These are phyloP conservation scores for Monilinia fructicola DNA, from an alignment of 2,329 filamentous ascomycete species.

Conservation along the genomic window DNA sequence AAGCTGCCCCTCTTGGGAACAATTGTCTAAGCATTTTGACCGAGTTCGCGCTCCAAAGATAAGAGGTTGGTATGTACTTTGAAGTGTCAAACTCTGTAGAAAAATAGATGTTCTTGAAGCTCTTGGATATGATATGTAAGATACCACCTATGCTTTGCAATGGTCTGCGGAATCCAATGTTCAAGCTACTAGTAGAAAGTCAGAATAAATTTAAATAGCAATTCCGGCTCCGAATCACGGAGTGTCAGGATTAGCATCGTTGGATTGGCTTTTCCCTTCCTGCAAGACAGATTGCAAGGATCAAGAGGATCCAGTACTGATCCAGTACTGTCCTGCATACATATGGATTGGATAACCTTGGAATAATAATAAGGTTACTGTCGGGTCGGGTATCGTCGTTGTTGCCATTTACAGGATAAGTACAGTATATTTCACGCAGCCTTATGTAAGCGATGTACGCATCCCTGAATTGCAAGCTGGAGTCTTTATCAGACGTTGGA, in stretches of 20 bases:
- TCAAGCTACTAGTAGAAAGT: background rate
- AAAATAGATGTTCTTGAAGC: background rate
- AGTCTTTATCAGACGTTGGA: background rate
- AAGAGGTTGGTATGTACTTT: slow-evolving; percentile 4
- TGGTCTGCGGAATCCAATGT: background rate
- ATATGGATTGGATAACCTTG: too few species aligned
- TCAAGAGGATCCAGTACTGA: background rate
- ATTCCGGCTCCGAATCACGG: slow-evolving; percentile 18
- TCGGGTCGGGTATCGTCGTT: too few species aligned
- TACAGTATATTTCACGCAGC: background rate
- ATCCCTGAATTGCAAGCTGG: slow-evolving; percentile 5
- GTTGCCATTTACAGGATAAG: too few species aligned
- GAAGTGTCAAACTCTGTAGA: background rate
- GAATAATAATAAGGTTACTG: background rate
- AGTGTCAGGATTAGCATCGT: background rate
- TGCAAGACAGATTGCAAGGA: background rate
- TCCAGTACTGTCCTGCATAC: background rate
- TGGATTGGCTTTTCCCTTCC: too few species aligned
- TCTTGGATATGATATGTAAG: slow-evolving; percentile 7
- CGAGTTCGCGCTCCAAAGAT: slow-evolving; percentile 26
- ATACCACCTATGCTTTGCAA: slow-evolving; percentile 10
- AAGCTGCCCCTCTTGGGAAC: slow-evolving; percentile 45
- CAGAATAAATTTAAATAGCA: slow-evolving; percentile 13
- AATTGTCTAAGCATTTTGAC: slow-evolving; percentile 49
- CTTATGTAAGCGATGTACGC: slow-evolving; percentile 13